Base-by-base conservation (phyloP, 108 stramenopile genomes). In the Discostella pseudostelligera region DNA sequence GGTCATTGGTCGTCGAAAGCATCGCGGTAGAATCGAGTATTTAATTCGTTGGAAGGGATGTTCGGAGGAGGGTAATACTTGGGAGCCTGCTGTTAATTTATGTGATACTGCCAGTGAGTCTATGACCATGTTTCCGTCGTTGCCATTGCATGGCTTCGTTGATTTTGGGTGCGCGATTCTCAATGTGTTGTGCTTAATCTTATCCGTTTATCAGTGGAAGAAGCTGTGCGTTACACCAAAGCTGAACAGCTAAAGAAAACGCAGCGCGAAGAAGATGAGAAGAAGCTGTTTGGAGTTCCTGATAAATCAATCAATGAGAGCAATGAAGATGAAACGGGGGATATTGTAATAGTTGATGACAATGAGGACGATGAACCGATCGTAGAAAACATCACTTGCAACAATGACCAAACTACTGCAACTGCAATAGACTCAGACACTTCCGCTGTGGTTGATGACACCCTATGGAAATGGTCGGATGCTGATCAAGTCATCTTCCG, bases 1-100 rank as follows among this genome's bases (percentile, higher is more conserved):
- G 6, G 72, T 74, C 0, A 24, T 74, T 39, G 78, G 73, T 22
- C 67, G 73, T 8, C 54, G 78, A 8, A 47, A 69, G n/a, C 60
- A 51, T 40, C 39, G 70, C n/a, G 72, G 72, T 36, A 25, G 71
- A 20, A 67, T 72, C 17, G 82, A 87, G 40, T 87, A 83, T 59
- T 61, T 83, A 26, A 78, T 87, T 39, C 66, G 75, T 29, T 87
- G 87, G 87, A 83, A 75, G 62, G 80, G 74, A 3, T 87, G 70
- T 56, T 28, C 72, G 1, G 80, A 80, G 16, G 64, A 67, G 0
- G 73, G 79, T 11, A 78, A 83, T 62, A 85, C 87, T 25, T 87
- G 87, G 87, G 87, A 87, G 74, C 82, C 84, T 1, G 73, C 65
- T 10, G 40, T 40, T 4, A 87, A 85, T 62, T 55, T 87, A 3